Evolutionary conservation across 768 basidiomycete genomes (phyloP), one percentile per base, ranked within the genome.

Genomic region (Naganishia onofrii): DNA sequence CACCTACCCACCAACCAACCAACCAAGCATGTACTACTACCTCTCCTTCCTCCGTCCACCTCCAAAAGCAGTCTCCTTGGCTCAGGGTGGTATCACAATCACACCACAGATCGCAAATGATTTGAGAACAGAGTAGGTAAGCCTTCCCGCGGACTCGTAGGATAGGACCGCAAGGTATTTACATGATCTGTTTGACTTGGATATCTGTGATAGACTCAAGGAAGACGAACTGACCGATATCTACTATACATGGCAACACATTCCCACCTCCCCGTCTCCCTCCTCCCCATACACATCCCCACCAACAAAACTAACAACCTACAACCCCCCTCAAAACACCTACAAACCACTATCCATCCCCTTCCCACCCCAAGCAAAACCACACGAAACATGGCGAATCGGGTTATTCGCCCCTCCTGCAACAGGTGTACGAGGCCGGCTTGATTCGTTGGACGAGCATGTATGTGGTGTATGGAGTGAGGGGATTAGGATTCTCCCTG

Each of bases 31-130:
- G 92, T 92, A 89, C 82, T 90, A 85, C 84, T 95, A 94, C 81
- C 78, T 94, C 51, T 93, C 90, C 31, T 94, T 94, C 78, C 86
- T 94, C 19, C 88, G 91, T 54, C 91, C 93, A 13, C 93, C 92
- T 3, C 90, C 92, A 3, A 74, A 82, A 0, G 77, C 83, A 8
- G 81, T 84, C 1, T 78, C 82, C 12, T 81, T 82, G 0, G 74
- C 78, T 0, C 69, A 69, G 4, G 74, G 83, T 13, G 17, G 42
- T 15, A 81, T 93, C 60, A 79, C 83, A 15, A 85, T 94, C 64
- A 91, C 88, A 1, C 91, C 91, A 0, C 92, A 94, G 79, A 86
- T 96, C 70, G 87, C 89, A 34, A 95, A 96, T 78, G 93, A 95
- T 74, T 85, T 95, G 28, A 86, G 93, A 36, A 95, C 93, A 38